Evolutionary conservation across 2,329 filamentous ascomycete genomes (phyloP).

Genomic region (Xylariaceae sp.): DNA sequence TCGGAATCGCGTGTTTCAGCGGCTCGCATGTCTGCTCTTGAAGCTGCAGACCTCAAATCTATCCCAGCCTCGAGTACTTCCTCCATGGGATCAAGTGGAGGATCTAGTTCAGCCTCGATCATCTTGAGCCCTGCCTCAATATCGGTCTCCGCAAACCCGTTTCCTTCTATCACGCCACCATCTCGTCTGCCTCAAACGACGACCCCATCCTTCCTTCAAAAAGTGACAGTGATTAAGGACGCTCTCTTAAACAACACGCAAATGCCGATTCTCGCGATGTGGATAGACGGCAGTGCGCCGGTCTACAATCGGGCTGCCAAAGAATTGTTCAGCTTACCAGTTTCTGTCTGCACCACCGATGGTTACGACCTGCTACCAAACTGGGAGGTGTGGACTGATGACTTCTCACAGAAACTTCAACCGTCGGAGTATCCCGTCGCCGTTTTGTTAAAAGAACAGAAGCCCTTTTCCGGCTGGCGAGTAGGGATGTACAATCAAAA

Average conservation of each 20-base stretch:
- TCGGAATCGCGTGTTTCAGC: constrained; percentile 35
- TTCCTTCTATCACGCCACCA: constrained; percentile 65
- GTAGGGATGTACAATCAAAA: constrained; percentile 59
- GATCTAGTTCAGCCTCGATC: constrained; percentile 44
- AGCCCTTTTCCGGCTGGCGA: constrained; percentile 54
- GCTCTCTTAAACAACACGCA: constrained; percentile 71
- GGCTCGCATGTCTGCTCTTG: constrained; percentile 37
- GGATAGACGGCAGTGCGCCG: constrained; percentile 72
- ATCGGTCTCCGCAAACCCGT: constrained; percentile 53
- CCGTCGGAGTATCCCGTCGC: constrained; percentile 64
- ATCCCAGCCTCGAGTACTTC: constrained; percentile 43
- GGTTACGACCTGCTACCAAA: constrained; percentile 54
- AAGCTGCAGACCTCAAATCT: constrained; percentile 44
- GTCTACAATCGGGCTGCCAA: constrained; percentile 67
- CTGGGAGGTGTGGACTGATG: constrained; percentile 61
- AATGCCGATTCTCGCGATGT: constrained; percentile 74
- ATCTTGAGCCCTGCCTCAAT: constrained; percentile 48
- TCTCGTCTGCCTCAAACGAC: constrained; percentile 50
- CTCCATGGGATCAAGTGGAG: constrained; percentile 45
- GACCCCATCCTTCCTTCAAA: constrained; percentile 65
- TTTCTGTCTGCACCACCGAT: constrained; percentile 39
- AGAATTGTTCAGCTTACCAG: constrained; percentile 44
- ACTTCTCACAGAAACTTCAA: constrained; percentile 57
- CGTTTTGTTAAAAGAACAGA: constrained; percentile 57
- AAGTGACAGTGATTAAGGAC: constrained; percentile 72